A percentile compares a stretch with the other conserved stretches of the same genome.
Evolutionary conservation across 108 stramenopile genomes (phyloP).

Genomic region (Chaetoceros muelleri): DNA sequence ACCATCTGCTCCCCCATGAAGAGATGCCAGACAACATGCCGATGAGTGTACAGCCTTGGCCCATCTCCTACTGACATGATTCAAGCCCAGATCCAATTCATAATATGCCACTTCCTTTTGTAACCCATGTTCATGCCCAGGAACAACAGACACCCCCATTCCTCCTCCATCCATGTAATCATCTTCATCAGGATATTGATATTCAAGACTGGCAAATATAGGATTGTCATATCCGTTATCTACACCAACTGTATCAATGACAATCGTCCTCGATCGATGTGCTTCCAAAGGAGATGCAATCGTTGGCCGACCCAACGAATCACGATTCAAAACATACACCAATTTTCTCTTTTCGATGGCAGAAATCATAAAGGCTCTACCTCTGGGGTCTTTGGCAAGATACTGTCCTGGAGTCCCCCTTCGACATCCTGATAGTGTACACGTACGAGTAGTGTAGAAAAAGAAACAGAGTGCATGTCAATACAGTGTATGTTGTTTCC

Average conservation of each 20-base stretch:
- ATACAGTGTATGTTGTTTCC: neutral
- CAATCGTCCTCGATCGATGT: conserved; percentile 77
- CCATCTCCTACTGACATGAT: conserved; percentile 94
- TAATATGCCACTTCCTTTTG: conserved; percentile 87
- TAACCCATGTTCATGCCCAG: conserved; percentile 22
- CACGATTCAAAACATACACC: conserved; percentile 92
- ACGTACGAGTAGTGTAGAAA: conserved; percentile 9
- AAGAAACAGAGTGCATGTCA: conserved; percentile 1
- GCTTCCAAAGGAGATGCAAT: conserved; percentile 94
- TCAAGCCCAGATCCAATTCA: conserved; percentile 96
- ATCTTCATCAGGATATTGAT: conserved; percentile 85
- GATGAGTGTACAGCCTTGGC: conserved; percentile 52
- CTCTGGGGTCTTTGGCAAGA: conserved; percentile 89
- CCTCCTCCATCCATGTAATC: conserved; percentile 23
- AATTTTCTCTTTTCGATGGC: conserved; percentile 95
- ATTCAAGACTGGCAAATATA: conserved; percentile 90
- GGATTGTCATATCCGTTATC: conserved; percentile 99
- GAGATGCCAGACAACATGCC: conserved; percentile 79
- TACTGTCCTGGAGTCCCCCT: conserved; percentile 96
- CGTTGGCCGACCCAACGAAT: conserved; percentile 57
- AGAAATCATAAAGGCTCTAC: conserved; percentile 81
- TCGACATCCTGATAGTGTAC: conserved; percentile 73
- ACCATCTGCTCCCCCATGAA: conserved; percentile 90
- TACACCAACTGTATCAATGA: conserved; percentile 77
- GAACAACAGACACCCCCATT: conserved; percentile 2